Evolutionary conservation across 2,329 filamentous ascomycete species (phyloP).

Genomic region (Calonectria crousiana): DNA sequence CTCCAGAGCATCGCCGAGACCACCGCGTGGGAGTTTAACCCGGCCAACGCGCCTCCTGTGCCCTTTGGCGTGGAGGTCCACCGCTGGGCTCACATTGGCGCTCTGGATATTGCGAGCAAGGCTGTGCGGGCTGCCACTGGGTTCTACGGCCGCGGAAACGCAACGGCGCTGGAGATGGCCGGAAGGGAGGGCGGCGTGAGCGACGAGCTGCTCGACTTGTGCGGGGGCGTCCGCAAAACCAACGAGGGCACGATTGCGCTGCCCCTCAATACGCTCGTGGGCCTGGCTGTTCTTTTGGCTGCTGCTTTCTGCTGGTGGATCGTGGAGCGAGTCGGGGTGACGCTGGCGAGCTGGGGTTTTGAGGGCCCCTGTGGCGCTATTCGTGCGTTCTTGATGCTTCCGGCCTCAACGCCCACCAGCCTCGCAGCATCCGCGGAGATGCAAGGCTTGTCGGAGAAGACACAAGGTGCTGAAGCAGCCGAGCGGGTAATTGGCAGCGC

Average conservation of each 20-base stretch:
- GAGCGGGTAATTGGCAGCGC: neutral
- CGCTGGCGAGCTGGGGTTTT: neutral
- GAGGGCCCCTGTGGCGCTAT: neutral
- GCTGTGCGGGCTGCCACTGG: neutral
- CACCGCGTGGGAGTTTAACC: neutral
- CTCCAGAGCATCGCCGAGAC: neutral
- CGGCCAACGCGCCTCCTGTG: neutral
- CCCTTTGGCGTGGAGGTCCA: neutral
- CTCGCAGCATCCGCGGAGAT: neutral
- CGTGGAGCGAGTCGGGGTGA: neutral
- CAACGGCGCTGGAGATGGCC: neutral
- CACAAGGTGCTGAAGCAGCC: neutral
- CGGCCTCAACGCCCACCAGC: neutral
- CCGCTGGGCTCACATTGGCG: neutral
- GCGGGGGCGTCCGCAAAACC: neutral
- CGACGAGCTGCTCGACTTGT: neutral
- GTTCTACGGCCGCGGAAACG: neutral
- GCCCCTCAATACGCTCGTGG: neutral
- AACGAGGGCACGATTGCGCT: neutral
- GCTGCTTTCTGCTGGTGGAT: neutral
- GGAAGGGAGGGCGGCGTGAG: neutral
- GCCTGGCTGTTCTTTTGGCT: neutral
- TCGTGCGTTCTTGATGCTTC: constrained; percentile 1
- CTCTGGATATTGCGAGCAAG: neutral
- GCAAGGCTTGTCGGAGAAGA: neutral